Percentiles rank a stretch among this genome's conserved stretches.
Evolutionary conservation across 768 basidiomycete species (phyloP).

Genomic region (Termitomyces sp.): DNA sequence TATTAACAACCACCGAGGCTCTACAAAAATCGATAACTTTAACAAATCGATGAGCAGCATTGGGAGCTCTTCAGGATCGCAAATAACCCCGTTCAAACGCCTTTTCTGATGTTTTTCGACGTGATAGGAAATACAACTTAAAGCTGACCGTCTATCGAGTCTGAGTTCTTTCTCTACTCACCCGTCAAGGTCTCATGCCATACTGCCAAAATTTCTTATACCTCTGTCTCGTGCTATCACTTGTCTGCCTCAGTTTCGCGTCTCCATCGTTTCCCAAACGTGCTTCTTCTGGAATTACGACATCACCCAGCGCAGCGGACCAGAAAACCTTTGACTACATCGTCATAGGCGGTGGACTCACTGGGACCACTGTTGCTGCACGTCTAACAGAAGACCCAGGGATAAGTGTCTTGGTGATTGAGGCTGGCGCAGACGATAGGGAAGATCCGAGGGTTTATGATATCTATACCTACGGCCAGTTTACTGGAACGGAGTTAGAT

Average conservation of each 20-base stretch:
- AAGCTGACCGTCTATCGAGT: not conserved
- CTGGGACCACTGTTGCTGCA: slow-evolving; percentile 43
- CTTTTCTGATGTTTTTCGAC: not conserved
- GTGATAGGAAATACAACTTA: not conserved
- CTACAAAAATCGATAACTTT: not conserved
- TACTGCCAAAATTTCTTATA: not conserved
- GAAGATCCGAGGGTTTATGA: slow-evolving; percentile 38
- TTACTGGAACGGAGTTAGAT: slow-evolving; percentile 36
- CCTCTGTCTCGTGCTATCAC: not conserved
- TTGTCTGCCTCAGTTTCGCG: not conserved
- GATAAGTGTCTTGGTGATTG: slow-evolving; percentile 41
- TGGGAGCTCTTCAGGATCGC: not conserved
- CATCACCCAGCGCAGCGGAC: slow-evolving; percentile 23
- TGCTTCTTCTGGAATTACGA: slow-evolving; percentile 25
- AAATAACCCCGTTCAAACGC: no score
- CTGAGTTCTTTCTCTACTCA: not conserved
- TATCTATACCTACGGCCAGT: slow-evolving; percentile 35
- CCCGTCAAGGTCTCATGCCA: not conserved
- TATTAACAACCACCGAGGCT: not conserved
- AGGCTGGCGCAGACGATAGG: slow-evolving; percentile 45
- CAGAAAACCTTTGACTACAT: slow-evolving; percentile 38
- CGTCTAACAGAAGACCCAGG: slow-evolving; percentile 39
- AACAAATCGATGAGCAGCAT: not conserved
- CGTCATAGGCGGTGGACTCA: slow-evolving; percentile 39
- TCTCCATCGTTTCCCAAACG: slow-evolving; percentile 20